A percentile compares a stretch with the other conserved stretches of the same genome.
phyloP scores from a whole-genome alignment of 768 basidiomycete species.

The Artomyces pyxidatus region DNA sequence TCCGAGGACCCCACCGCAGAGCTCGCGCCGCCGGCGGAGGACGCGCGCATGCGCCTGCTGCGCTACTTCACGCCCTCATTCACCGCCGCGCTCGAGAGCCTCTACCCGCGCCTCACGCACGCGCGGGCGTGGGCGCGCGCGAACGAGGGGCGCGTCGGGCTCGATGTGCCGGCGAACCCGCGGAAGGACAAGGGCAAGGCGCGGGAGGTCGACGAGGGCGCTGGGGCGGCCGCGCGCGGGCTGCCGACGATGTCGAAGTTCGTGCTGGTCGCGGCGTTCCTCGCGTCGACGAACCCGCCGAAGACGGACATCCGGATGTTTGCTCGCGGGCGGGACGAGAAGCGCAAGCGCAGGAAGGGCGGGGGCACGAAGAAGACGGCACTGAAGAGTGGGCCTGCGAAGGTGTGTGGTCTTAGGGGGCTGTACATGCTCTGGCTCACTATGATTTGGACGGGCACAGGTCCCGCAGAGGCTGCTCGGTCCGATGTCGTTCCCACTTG shows the following conservation, averaged over 20 bases:
- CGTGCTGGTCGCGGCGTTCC: slow-evolving; percentile 65
- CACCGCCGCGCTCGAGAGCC: slow-evolving; percentile 50
- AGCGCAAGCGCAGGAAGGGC: slow-evolving; percentile 38
- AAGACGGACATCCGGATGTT: slow-evolving; percentile 81
- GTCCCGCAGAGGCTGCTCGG: slow-evolving; percentile 74
- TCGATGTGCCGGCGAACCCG: slow-evolving; percentile 5
- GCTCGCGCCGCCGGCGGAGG: slow-evolving; percentile 16
- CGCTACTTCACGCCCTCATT: slow-evolving; percentile 57
- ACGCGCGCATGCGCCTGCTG: slow-evolving; percentile 58
- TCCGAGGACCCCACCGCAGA: not conserved
- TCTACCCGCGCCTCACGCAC: slow-evolving; percentile 62
- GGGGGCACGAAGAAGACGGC: slow-evolving; percentile 25
- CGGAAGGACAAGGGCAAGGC: slow-evolving; percentile 16
- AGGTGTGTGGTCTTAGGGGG: slow-evolving; percentile 16
- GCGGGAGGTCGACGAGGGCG: slow-evolving; percentile 2
- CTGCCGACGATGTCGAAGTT: slow-evolving; percentile 68
- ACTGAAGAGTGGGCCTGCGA: slow-evolving; percentile 17
- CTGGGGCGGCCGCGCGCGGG: slow-evolving; percentile 22
- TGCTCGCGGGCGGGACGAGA: slow-evolving; percentile 61
- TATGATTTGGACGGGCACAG: slow-evolving; percentile 26
- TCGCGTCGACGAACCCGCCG: slow-evolving; percentile 80
- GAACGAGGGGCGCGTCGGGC: slow-evolving; percentile 36
- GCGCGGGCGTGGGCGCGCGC: slow-evolving; percentile 52
- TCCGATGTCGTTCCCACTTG: slow-evolving; percentile 70
- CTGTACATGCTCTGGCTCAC: not conserved